Base-by-base conservation (phyloP, 2,329 filamentous ascomycete species). In the Berkeleyomyces basicola region DNA sequence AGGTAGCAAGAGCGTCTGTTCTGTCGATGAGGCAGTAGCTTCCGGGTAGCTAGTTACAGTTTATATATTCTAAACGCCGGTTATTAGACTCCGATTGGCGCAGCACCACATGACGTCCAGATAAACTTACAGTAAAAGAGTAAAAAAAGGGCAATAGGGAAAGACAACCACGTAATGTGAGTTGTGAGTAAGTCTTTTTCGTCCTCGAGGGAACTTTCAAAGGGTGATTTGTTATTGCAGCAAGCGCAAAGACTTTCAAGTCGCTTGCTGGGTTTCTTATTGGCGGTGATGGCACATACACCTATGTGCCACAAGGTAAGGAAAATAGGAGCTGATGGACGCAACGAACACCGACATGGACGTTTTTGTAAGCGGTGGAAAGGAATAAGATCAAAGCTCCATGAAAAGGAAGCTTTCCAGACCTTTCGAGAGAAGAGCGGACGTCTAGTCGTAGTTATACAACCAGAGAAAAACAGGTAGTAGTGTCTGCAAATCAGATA, bases 241-340 rank as follows among this genome's bases (percentile, higher is more conserved):
- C 80, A 82, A 82, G 79, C 80, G 81, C 81, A 83, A 83, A 83
- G 81, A 83, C 81, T 80, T 69, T 72, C 68, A 83, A 83, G 81
- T 83, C 81, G 80, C 81, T 73, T 79, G 80, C 79, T 72, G 74
- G 67, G 69, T 63, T 67, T 70, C 67, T 72, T 79, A 80, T 72
- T 69, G 71, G 67, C 65, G 67, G 63, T 67, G 64, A 64, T 69
- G 75, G 75, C 76, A 74, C 77, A 80, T 79, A 67, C 67, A 72
- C 59, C 60, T 67, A 70, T 72, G 74, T 70, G 74, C 73, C 73
- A 60, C 58, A 43, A 70, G 68, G 61, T 65, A 64, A 61, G 59
- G 9, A 62, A 57, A 62, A 66, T 59, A 66, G 65, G 65, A 55
- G 64, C 49, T 47, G 61, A 57, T 36, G 55, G 61, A 43, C 63